phyloP scores from a whole-genome alignment of 1,284 basidiomycete species.

The Microbotryum scabiosae region DNA sequence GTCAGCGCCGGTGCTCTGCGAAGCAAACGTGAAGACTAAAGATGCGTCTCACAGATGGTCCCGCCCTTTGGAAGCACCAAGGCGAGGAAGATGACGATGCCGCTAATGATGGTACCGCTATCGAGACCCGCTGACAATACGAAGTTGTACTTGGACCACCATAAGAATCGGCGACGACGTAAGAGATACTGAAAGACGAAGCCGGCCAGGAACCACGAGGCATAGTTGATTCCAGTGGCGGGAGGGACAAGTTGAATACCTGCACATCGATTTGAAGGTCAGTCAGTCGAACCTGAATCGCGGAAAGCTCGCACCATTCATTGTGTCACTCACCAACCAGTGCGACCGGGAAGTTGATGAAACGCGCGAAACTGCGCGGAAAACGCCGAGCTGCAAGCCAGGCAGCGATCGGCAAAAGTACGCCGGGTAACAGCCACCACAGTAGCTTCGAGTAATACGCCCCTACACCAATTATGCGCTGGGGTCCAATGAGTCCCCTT shows the following conservation, averaged over 20 bases:
- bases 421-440: conserved; percentile 70
- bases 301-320: too few relatives aligned
- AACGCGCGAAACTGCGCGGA: conserved; percentile 66
- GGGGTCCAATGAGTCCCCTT: conserved; percentile 85
- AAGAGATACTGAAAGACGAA: conserved; percentile 87
- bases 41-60: conserved; percentile 35
- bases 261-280: conserved; percentile 43
- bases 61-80: conserved; percentile 65
- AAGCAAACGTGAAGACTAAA: neutral
- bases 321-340: conserved; percentile 44
- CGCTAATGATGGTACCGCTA: conserved; percentile 55
- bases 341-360: conserved; percentile 73
- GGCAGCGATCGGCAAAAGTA: conserved; percentile 69
- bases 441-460: conserved; percentile 72
- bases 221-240: conserved; percentile 86
- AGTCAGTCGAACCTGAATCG: too few relatives aligned
- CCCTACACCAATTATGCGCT: conserved; percentile 63
- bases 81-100: conserved; percentile 78
- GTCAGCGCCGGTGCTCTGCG: neutral
- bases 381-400: conserved; percentile 63
- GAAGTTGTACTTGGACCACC: conserved; percentile 97
- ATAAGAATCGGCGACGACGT: conserved; percentile 66
- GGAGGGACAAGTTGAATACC: conserved; percentile 77
- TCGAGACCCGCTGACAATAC: conserved; percentile 48
- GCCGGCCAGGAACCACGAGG: conserved; percentile 74